Conservation (phyloP, 305 asterid genomes). For the Withania somnifera region DNA sequence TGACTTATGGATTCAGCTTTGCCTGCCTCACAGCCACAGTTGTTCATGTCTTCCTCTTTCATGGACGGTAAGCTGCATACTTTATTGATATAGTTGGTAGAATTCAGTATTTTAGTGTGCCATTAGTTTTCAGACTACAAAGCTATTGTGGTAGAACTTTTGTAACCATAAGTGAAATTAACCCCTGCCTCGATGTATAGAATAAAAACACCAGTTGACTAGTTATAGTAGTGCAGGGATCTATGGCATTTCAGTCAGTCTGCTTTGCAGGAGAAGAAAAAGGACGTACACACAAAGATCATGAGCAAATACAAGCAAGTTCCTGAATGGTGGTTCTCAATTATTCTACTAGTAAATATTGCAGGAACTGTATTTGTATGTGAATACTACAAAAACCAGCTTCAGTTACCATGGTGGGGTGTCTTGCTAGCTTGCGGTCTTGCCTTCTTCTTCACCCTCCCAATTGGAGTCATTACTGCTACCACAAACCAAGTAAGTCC, state of each 20-base stretch:
- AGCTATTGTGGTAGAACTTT: too few relatives aligned
- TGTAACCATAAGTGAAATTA: not conserved
- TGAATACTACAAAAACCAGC: conserved; percentile 50
- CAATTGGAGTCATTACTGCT: conserved; percentile 81
- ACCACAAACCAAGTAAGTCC: conserved; percentile 77
- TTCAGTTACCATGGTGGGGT: conserved; percentile 98
- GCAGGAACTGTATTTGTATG: conserved; percentile 57
- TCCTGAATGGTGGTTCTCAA: conserved; percentile 88
- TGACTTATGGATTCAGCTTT: conserved; percentile 74
- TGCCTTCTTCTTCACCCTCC: conserved; percentile 81
- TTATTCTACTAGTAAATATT: conserved; percentile 50
- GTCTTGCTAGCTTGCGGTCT: conserved; percentile 69
- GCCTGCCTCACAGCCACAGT: conserved; percentile 93
- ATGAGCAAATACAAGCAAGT: conserved; percentile 77
- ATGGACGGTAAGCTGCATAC: conserved; percentile 53
- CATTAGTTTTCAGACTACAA: not conserved
- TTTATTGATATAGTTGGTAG: not conserved
- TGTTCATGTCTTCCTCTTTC: conserved; percentile 77
- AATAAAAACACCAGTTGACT: not conserved
- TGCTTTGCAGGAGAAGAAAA: conserved; percentile 53
- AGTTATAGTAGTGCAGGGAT: conserved; percentile 31
- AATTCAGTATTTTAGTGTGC: not conserved
- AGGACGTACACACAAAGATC: conserved; percentile 80
- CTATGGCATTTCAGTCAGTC: conserved; percentile 69
- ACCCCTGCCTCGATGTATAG: not conserved